Evolutionary conservation across 1,284 basidiomycete genomes (phyloP), one percentile per base, ranked within the genome.

Genomic region (Papiliotrema flavescens): DNA sequence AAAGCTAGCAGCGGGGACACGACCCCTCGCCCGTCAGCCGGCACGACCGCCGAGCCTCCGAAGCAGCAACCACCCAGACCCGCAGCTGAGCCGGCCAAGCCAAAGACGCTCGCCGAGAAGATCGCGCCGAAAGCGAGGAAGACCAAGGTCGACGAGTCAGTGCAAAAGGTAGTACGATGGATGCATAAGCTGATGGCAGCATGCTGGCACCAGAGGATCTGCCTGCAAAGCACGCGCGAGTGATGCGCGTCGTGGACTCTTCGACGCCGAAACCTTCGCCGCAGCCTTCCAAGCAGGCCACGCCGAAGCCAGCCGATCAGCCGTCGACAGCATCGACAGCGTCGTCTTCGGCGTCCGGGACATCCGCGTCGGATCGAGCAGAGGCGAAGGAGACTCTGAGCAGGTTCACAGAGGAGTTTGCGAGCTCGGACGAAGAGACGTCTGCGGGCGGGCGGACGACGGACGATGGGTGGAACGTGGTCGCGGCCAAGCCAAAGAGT

Each of bases 101-200:
- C 66, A 39, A 73, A 69, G 60, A 64, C 65, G 7, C 60, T 75
- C 2, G 71, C 72, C 0, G 69, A 75, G 61, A 74, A 65, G 63
- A 57, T 72, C 3, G 59, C 67, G 6, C 66, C 72, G 6, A 71
- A 75, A 55, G 60, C 67, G 14, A 59, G 63, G 46, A 73, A 73
- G 59, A 70, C 71, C 20, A 70, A 65, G 42, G 73, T 74, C 8
- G 73, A 75, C 59, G 73, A 75, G 73, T 75, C 54, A 63, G 73
- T 64, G 36, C 6, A n/a, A n/a, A n/a, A n/a, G n/a, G n/a, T n/a
- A 24, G n/a, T n/a, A 28, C 39, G n/a, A 22, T 24, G 15, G 14
- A 26, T 22, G 20, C 24, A 17, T 6, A 32, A 24, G 34, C 54
- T 39, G 0, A 42, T 20, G 17, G 15, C 55, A 75, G 72, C 53